phyloP scores from a whole-genome alignment of 306 rosid species.

The Rosa chinensis region DNA sequence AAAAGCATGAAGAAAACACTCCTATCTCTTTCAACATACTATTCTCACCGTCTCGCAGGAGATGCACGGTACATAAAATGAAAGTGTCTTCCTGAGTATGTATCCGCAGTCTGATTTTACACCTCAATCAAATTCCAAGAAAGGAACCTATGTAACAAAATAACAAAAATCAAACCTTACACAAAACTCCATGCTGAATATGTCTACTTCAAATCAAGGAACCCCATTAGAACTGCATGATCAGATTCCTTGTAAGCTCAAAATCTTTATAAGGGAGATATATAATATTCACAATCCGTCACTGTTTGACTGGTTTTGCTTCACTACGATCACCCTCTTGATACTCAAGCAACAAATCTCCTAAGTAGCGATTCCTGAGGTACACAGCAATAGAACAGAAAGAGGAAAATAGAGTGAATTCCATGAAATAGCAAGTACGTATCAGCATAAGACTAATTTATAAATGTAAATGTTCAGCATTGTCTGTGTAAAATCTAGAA shows the following conservation, averaged over 20 bases:
- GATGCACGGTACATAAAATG: conserved; percentile 60
- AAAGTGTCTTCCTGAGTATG: conserved; percentile 52
- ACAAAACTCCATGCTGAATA: conserved; percentile 60
- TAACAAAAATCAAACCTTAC: conserved; percentile 60
- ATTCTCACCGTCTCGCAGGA: conserved; percentile 40
- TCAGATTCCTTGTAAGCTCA: conserved; percentile 61
- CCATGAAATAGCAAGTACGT: neutral
- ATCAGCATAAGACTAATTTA: neutral
- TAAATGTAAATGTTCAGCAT: neutral
- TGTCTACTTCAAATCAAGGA: conserved; percentile 63
- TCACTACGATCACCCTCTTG: conserved; percentile 55
- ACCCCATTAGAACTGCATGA: conserved; percentile 71
- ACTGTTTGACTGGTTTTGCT: conserved; percentile 49
- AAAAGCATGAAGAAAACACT: conserved; percentile 30
- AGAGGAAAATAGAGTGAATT: neutral
- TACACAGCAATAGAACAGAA: conserved; percentile 14
- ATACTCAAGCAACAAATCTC: conserved; percentile 56
- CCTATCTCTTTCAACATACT: conserved; percentile 52
- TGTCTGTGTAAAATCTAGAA: neutral
- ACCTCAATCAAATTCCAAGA: conserved; percentile 75
- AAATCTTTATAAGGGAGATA: conserved; percentile 49
- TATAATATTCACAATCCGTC: conserved; percentile 74
- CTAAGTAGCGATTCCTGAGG: conserved; percentile 91
- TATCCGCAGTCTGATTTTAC: conserved; percentile 38
- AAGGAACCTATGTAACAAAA: conserved; percentile 52